Evolutionary conservation across 768 basidiomycete species (phyloP), one percentile per base, ranked within the genome.

Genomic region (Kwoniella europaea): DNA sequence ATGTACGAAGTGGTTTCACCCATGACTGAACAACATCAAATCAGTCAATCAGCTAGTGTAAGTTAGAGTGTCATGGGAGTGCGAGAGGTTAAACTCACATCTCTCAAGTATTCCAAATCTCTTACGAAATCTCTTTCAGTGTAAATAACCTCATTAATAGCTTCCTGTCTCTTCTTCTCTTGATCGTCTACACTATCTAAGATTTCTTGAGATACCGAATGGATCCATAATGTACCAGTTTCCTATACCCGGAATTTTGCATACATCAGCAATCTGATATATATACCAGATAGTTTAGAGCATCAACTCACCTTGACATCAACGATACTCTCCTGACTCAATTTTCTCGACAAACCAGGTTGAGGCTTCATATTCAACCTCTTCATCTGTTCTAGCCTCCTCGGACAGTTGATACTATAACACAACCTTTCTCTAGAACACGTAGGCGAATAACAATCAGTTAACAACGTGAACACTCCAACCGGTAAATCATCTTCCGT

Each of bases 81-180:
- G 35, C 6, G 35, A 35, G 6, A 35, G 50, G 13, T 78, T 44
- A 65, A 18, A 74, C 92, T 77, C 79, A 96, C 92, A 81, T 98
- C 96, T 73, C 95, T 91, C 58, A 99, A 88, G 80, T 98, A 98
- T 84, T 99, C 97, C 89, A 98, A 89, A 84, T 98, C 97, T 67
- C 93, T 88, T 56, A 99, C 95, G 83, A 99, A 98, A 85, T 98
- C 97, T 29, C 95, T 88, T 82, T 98, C 97, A 9, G 97, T 99
- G 73, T 89, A 89, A 67, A 89, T 90, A 44, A 97, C 93, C 85
- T 99, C 97, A 80, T 98, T 98, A 86, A 99, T 98, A 22, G 93
- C 93, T 83, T 99, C 97, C 82, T 98, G 96, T 1, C 96, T 88
- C 83, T 88, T 94, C 88, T 95, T 97, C 86, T 99, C 96, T 27